Evolutionary conservation across 106 monocot genomes (phyloP).

Genomic region (Phalaenopsis aphrodite): DNA sequence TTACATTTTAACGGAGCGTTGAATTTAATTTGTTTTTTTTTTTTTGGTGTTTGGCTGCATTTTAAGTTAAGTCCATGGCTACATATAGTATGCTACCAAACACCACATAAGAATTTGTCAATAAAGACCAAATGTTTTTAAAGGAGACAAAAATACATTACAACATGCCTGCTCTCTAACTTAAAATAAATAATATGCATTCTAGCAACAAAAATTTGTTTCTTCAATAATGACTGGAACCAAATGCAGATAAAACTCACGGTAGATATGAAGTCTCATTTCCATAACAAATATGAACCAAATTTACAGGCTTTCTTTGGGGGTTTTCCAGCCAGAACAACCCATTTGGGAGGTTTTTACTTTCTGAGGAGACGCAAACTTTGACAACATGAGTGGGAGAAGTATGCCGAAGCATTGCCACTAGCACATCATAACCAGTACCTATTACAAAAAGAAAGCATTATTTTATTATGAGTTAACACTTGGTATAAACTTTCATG

Average conservation of each 20-base stretch:
- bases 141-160: background rate
- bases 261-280: slow-evolving; percentile 21
- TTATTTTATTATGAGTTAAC: background rate
- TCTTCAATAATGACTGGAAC: background rate
- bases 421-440: slow-evolving; percentile 42
- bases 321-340: slow-evolving; percentile 39
- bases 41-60: no score
- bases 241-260: slow-evolving; percentile 26
- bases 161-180: background rate
- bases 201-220: background rate
- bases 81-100: no score
- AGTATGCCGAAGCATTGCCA: slow-evolving; percentile 39
- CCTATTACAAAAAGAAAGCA: slow-evolving; percentile 16
- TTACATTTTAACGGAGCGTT: no score
- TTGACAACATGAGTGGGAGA: slow-evolving; percentile 46
- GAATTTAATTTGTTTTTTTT: no score
- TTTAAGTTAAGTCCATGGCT: no score
- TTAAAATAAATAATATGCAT: background rate
- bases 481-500: background rate
- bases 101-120: background rate
- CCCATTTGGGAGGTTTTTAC: slow-evolving; percentile 47
- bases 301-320: slow-evolving; percentile 8
- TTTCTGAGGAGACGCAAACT: slow-evolving; percentile 33
- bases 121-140: no score
- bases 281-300: slow-evolving; percentile 45